Percentiles rank a stretch among this genome's conserved stretches.
phyloP scores from a whole-genome alignment of 495 filamentous ascomycete species.

The Aspergillus ellipticus region DNA sequence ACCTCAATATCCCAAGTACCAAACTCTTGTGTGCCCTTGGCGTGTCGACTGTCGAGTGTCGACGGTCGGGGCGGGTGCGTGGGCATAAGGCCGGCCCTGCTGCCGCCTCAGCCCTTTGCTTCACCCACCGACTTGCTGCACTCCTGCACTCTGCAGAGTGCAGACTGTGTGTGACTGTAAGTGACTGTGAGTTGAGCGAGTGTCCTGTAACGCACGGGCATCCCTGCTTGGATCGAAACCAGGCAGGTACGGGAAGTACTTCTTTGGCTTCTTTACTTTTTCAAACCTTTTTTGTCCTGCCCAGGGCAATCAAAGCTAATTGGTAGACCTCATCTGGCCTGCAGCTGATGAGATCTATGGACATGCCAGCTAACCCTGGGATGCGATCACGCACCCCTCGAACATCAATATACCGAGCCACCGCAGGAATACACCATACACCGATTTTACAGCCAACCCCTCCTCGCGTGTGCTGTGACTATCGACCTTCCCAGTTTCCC shows the following conservation, averaged over 20 bases:
- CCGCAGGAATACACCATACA: background rate
- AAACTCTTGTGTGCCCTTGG: background rate
- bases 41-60: background rate
- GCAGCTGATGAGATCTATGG: background rate
- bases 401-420: background rate
- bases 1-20: background rate
- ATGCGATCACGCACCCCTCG: background rate
- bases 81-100: background rate
- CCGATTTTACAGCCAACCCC: background rate
- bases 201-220: background rate
- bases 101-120: background rate
- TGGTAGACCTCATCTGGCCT: background rate
- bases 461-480: background rate
- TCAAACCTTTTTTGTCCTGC: background rate
- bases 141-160: background rate
- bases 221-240: slow-evolving; percentile 2
- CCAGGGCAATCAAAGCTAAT: background rate
- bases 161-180: no score
- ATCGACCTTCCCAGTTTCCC: slow-evolving; percentile 18
- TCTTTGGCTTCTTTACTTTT: background rate
- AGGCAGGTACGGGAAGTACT: background rate
- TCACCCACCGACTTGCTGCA: background rate
- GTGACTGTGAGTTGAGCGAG: no score
- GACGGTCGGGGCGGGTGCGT: no score
- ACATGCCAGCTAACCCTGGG: background rate